phyloP scores from a whole-genome alignment of 2,329 filamentous ascomycete genomes.

The Corynespora cassiicola region DNA sequence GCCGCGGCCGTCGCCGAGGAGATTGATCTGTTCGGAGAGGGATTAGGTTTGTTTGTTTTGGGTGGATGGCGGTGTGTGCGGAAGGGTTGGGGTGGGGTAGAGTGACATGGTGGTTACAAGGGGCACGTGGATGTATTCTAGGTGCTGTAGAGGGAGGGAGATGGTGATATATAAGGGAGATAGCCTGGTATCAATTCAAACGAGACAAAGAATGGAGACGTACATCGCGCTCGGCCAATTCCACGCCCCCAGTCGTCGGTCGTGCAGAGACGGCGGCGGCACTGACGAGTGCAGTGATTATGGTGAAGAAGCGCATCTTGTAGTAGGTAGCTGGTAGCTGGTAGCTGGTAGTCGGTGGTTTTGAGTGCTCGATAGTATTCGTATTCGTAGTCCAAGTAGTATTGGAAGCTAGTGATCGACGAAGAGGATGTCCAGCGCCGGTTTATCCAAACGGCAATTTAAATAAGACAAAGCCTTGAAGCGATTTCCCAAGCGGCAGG shows the following conservation, averaged over 20 bases:
- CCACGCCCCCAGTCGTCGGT: too few species aligned
- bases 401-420: too few species aligned
- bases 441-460: too few species aligned
- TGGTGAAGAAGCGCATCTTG: slow-evolving; percentile 19
- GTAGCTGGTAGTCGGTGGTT: too few species aligned
- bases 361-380: too few species aligned
- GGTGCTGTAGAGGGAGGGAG: slow-evolving; percentile 2
- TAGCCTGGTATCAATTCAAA: not conserved
- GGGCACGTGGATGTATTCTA: too few species aligned
- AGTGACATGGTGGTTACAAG: not conserved
- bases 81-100: not conserved
- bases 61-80: not conserved
- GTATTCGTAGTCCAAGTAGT: too few species aligned
- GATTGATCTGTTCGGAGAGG: slow-evolving; percentile 1
- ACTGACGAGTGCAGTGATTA: slow-evolving; percentile 16
- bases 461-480: too few species aligned
- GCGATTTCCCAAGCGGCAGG: too few species aligned
- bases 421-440: too few species aligned
- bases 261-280: slow-evolving; percentile 12
- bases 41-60: slow-evolving; percentile 2
- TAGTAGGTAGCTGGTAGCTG: too few species aligned
- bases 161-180: not conserved
- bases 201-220: not conserved
- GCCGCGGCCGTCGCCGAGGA: slow-evolving; percentile 8
- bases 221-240: too few species aligned